A percentile compares a stretch with the other conserved stretches of the same genome.
Evolutionary conservation across 768 basidiomycete genomes (phyloP).

Genomic region (Termitomyces sp.): DNA sequence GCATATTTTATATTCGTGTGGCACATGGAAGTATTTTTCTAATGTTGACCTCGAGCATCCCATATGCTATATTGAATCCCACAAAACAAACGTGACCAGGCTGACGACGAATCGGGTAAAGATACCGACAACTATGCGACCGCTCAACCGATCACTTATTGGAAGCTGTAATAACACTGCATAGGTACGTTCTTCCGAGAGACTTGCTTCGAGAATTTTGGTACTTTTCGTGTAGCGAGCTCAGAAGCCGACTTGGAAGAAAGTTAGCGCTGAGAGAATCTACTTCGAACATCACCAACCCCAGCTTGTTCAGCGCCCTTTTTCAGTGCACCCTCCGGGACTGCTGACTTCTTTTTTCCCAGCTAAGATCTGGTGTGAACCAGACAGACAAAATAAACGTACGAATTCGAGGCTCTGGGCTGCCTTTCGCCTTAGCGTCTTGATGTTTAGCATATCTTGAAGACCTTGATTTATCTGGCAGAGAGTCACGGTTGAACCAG

Average conservation of each 20-base stretch:
- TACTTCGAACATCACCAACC: not conserved
- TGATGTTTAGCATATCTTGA: not conserved
- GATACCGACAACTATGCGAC: too few species aligned
- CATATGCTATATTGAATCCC: too few species aligned
- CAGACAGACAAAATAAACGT: not conserved
- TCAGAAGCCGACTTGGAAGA: constrained; percentile 1
- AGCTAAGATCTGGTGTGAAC: not conserved
- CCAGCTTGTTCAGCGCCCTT: constrained; percentile 2
- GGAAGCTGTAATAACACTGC: constrained; percentile 11
- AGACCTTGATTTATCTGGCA: constrained; percentile 1
- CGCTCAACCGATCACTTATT: too few species aligned
- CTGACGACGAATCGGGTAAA: not conserved
- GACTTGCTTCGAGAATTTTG: constrained; percentile 13
- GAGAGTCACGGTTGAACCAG: not conserved
- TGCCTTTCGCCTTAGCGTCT: constrained; percentile 7
- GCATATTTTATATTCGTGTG: too few species aligned
- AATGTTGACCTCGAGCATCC: too few species aligned
- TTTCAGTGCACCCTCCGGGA: not conserved
- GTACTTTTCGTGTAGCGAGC: constrained; percentile 1
- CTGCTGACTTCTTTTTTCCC: not conserved
- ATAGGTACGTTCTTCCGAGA: constrained; percentile 12
- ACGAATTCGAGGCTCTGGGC: constrained; percentile 6
- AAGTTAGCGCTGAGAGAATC: not conserved
- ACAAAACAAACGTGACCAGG: not conserved
- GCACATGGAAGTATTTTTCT: too few species aligned